Evolutionary conservation across 1,139 yeast genomes (phyloP), one percentile per base, ranked within the genome.

Genomic region (Lodderomyces beijingensis): DNA sequence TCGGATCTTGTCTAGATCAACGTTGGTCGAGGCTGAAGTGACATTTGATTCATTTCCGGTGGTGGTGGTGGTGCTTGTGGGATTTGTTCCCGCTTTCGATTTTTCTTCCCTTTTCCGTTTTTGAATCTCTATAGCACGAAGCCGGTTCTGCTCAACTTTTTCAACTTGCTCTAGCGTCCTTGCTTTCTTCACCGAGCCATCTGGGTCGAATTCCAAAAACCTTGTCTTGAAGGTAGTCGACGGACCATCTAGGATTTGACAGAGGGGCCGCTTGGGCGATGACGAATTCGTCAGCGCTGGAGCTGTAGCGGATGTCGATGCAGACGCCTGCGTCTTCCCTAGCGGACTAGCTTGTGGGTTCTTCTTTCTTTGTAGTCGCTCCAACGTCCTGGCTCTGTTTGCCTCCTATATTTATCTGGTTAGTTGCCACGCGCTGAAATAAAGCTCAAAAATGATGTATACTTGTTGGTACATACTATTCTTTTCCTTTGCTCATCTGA

Each of bases 311-410:
- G 44, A 37, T 6, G 42, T 33, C 3, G 53, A 43, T 5, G 39
- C 40, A 2, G 46, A 30, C 6, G 49, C 44, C 37, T 31, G 14
- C 30, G 43, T n/a, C n/a, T n/a, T n/a, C n/a, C n/a, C n/a, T n/a
- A n/a, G n/a, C n/a, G n/a, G n/a, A 33, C 30, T 19, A 8, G 21
- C 21, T 19, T 10, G 9, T 8, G 21, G 21, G 21, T 19, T 19
- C 9, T 43, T 29, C 62, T 74, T 51, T 30, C 74, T 62, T 34
- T 70, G 66, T 18, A 80, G 63, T 40, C 79, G 57, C 35, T 75
- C 82, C 13, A 77, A 50, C 0, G 87, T 88, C 37, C 70, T 61
- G 26, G 70, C 65, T 36, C 87, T 59, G 46, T 78, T 77, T 13
- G 70, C 76, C 29, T 75, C 83, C 77, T 74, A 26, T 12, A 20